phyloP scores from a whole-genome alignment of 2,329 filamentous ascomycete species.

The Apiospora kogelbergensis region DNA sequence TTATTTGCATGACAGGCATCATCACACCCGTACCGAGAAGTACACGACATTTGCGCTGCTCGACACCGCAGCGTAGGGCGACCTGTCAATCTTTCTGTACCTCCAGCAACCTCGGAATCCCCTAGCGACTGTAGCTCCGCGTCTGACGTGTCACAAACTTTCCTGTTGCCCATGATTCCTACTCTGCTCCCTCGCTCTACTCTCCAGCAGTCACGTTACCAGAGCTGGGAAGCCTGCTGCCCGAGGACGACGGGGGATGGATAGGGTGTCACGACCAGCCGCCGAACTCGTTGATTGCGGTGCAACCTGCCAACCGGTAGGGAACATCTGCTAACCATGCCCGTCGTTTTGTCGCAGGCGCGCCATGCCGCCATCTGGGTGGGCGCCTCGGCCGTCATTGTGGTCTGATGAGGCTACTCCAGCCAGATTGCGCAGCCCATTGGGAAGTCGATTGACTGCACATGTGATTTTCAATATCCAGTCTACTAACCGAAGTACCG shows the following conservation, averaged over 20 bases:
- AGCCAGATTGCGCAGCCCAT: background rate
- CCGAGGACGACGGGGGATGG: background rate
- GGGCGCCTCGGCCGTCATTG: conserved; percentile 12
- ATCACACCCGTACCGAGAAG: background rate
- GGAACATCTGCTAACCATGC: background rate
- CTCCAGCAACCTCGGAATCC: background rate
- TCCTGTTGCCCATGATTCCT: background rate
- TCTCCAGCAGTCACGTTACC: background rate
- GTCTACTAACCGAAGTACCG: background rate
- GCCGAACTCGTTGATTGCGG: background rate
- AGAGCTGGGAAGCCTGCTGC: background rate
- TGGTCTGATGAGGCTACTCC: conserved; percentile 15
- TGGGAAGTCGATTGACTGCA: background rate
- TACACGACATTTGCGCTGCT: background rate
- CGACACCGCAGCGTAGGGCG: background rate
- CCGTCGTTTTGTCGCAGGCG: background rate
- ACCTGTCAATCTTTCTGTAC: background rate
- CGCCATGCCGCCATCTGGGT: conserved; percentile 11
- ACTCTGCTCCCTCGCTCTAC: no score
- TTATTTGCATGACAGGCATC: conserved; percentile 9
- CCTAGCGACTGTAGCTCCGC: background rate
- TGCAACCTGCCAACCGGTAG: conserved; percentile 5
- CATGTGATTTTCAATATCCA: background rate
- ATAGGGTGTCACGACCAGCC: background rate
- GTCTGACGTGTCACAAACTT: background rate